Evolutionary conservation across 257 asterid species (phyloP).

Genomic region (Lithospermum erythrorhizon): DNA sequence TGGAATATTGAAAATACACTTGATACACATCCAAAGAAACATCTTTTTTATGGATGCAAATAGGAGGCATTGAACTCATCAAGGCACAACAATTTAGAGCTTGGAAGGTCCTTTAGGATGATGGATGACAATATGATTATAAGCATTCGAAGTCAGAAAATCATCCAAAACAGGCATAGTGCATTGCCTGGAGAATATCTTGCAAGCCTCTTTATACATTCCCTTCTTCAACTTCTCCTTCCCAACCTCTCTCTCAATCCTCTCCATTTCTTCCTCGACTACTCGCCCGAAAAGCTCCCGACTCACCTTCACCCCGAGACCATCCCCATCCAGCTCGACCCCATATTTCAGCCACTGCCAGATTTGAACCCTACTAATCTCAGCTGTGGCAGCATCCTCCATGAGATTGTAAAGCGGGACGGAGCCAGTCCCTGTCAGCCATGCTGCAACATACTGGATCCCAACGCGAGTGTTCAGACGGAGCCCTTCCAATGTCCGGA

Average conservation of each 20-base stretch:
- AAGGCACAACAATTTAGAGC: constrained; percentile 25
- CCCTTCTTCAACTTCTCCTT: constrained; percentile 25
- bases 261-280: constrained; percentile 83
- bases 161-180: constrained; percentile 58
- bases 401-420: constrained; percentile 93
- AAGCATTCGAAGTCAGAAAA: constrained; percentile 80
- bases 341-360: constrained; percentile 92
- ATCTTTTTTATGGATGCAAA: neutral
- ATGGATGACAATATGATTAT: constrained; percentile 57
- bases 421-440: constrained; percentile 82
- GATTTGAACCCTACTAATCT: constrained; percentile 91
- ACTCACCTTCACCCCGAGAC: constrained; percentile 62
- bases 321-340: constrained; percentile 77
- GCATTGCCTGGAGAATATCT: constrained; percentile 71
- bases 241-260: constrained; percentile 37
- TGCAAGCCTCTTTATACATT: constrained; percentile 71
- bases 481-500: constrained; percentile 82
- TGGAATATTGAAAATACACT: neutral
- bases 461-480: constrained; percentile 87
- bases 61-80: neutral
- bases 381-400: constrained; percentile 99
- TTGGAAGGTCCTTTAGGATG: constrained; percentile 42
- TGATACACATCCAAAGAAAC: neutral
- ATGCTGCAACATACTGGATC: constrained; percentile 79
- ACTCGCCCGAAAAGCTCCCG: constrained; percentile 69